These are phyloP conservation scores for Penicillium desertorum DNA, from an alignment of 495 filamentous ascomycete genomes.

Conservation along the genomic window DNA sequence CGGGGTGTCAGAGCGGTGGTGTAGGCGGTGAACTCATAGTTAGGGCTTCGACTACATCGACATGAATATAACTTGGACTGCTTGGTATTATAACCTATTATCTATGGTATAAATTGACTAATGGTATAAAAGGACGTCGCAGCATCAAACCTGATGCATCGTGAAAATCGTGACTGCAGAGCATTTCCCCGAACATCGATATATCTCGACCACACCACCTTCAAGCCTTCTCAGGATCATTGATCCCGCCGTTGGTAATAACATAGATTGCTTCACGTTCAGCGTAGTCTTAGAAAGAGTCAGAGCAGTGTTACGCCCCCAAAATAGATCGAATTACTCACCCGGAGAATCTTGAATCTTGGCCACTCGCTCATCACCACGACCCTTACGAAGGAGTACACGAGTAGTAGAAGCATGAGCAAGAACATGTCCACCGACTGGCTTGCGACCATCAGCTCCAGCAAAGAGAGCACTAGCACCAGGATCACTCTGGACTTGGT, in stretches of 20 bases:
- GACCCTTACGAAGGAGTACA: conserved; percentile 71
- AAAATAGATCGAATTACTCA: conserved; percentile 26
- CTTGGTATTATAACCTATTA: conserved; percentile 66
- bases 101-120: conserved; percentile 1
- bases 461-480: conserved; percentile 78
- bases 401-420: conserved; percentile 77
- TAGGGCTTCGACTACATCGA: conserved; percentile 53
- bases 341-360: conserved; percentile 78
- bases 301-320: background rate
- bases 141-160: background rate
- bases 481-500: conserved; percentile 81
- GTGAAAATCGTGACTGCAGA: background rate
- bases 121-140: background rate
- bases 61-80: conserved; percentile 66
- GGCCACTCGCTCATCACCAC: conserved; percentile 76
- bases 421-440: conserved; percentile 75
- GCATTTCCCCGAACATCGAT: background rate
- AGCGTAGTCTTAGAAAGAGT: conserved; percentile 57
- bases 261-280: conserved; percentile 77
- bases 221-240: conserved; percentile 63
- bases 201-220: background rate
- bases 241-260: conserved; percentile 76
- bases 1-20: conserved; percentile 13
- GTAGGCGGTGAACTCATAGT: conserved; percentile 17
- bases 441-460: conserved; percentile 72